Base-by-base conservation (phyloP, 371 early-diverging fungal genomes). In the Mortierella sp. region DNA sequence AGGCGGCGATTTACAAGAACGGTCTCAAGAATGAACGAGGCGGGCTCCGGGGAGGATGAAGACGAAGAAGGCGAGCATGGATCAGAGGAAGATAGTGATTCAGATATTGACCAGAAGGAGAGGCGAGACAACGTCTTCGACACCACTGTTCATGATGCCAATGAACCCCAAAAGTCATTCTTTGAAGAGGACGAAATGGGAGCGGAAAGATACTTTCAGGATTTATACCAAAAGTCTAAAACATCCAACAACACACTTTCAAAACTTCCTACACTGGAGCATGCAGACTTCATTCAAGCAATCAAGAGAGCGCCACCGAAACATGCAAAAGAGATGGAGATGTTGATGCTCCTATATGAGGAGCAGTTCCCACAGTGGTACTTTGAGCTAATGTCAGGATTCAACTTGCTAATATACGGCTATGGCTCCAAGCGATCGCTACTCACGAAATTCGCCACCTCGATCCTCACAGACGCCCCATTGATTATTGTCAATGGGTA, bases 201-300 rank as follows among this genome's bases (percentile, higher is more conserved):
- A 0, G 88, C 91, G 26, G 93, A 93, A 61, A 88, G 92, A 39
- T 95, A 94, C 75, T 96, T 96, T 74, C 90, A 92, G 75, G 89
- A 90, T 45, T 76, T 90, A 20, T 89, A 91, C 60, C 80, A 86
- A 20, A 83, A 77, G 18, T 85, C 90, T 9, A 79, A 83, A 59
- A 96, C 97, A 3, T 96, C 96, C n/a, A 91, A 96, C 84, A 94
- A 95, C 79, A 96, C 96, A 5, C 88, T 96, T 18, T 88, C 94
- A 0, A 89, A 90, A 64, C 88, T 96, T 2, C 92, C 93, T 14
- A 78, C 86, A 6, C 85, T 96, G 22, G 87, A 91, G 16, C 93
- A 90, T 16, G 75, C 90, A 24, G 91, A 93, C 58, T 94, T 91
- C 68, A 77, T 87, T 35, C 73, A 76, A 6, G 78, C 92, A 8